Evolutionary conservation across 768 basidiomycete genomes (phyloP).

Genomic region (Phlebiopsis flavidoalba): DNA sequence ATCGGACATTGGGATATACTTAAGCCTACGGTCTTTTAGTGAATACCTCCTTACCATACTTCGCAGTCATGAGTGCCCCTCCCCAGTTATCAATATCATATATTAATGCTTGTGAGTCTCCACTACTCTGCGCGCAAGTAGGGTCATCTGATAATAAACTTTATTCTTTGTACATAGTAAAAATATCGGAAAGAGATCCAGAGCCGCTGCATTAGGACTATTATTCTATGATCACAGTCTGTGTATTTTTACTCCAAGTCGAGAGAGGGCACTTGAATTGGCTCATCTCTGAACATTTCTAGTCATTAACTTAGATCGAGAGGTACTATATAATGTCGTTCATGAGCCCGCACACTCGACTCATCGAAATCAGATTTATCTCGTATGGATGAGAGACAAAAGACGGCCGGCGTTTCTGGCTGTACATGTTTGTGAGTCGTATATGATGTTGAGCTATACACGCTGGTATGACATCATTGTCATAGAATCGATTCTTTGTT

Average conservation of each 20-base stretch:
- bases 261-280: background rate
- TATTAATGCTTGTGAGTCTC: background rate
- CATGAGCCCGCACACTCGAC: no score
- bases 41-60: no score
- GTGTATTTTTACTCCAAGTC: background rate
- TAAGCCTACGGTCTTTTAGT: no score
- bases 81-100: background rate
- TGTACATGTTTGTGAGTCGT: conserved; percentile 9
- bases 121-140: background rate
- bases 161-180: conserved; percentile 1
- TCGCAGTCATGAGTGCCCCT: background rate
- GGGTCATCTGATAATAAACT: background rate
- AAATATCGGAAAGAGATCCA: conserved; percentile 7
- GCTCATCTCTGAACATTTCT: background rate
- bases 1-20: no score
- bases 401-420: conserved; percentile 7
- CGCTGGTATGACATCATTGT: background rate
- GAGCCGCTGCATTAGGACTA: conserved; percentile 8
- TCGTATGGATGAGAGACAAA: conserved; percentile 11
- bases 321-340: background rate
- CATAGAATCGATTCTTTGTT: conserved; percentile 11
- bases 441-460: no score
- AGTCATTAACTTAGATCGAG: conserved; percentile 11
- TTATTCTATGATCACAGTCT: conserved; percentile 13
- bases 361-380: background rate